Base-by-base conservation (phyloP, 768 basidiomycete genomes). In the Phanerodontia chrysosporium region DNA sequence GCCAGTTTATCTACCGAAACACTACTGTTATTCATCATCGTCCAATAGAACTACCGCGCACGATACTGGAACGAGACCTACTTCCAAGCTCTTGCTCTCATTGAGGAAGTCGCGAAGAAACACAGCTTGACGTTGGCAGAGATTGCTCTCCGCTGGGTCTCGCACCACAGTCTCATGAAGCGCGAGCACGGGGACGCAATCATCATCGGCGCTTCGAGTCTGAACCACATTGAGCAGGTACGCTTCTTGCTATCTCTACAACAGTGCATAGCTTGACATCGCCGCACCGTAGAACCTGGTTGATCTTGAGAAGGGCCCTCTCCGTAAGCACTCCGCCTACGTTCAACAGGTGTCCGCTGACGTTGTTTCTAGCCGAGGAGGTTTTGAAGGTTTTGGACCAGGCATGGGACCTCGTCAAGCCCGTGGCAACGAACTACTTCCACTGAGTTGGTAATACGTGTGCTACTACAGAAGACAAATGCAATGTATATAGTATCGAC, bases 151-250 rank as follows among this genome's bases (percentile, higher is more conserved):
- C 71, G 81, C 42, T 83, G 81, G 81, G 61, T 77, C 53, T 71
- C 73, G 32, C 78, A 81, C 66, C 81, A 83, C 66, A 78, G 78
- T n/a, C 65, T 72, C 35, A 64, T 80, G 65, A 74, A 78, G 63
- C 70, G 76, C 8, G 80, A 82, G 61, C 64, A 74, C 25, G 78
- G 80, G 8, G 80, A 83, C 63, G 69, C 79, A 25, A 72, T 86
- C 57, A 71, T 87, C 58, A 85, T 89, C 62, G 85, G 85, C 16
- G 85, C 85, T 25, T 82, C 80, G 4, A 83, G 76, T 58, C 52
- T 81, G 62, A 72, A 74, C 28, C 86, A 88, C 64, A 80, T 85
- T 49, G 78, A 85, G 66, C 72, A 59, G 52, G 58, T 59, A 30
- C 13, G 58, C 30, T 24, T 25, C 9, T 28, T 27, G 5, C 21